phyloP scores from a whole-genome alignment of 148 eudicot species.

The Arctostaphylos glauca region DNA sequence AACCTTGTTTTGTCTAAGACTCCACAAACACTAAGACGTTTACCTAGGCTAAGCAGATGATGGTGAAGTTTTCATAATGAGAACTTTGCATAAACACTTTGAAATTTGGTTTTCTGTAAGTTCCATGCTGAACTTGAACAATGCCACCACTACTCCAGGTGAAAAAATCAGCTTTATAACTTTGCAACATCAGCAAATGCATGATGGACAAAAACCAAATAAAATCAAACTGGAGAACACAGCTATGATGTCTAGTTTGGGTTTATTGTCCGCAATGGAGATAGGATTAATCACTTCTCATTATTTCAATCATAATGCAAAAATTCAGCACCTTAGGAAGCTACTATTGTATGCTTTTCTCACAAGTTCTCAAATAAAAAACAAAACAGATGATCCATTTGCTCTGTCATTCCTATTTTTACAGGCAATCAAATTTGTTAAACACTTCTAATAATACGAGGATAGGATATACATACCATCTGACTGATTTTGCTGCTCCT shows the following conservation, averaged over 20 bases:
- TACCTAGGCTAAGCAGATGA: not conserved
- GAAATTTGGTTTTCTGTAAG: not conserved
- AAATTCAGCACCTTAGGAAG: not conserved
- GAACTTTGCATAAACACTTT: not conserved
- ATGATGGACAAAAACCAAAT: not conserved
- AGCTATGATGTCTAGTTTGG: not conserved
- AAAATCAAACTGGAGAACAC: not conserved
- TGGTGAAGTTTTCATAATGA: not conserved
- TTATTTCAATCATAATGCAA: not conserved
- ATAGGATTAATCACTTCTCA: not conserved
- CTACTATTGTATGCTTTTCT: not conserved
- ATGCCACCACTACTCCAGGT: not conserved
- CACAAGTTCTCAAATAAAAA: not conserved
- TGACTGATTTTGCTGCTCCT: constrained; percentile 35
- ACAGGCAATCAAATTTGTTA: not conserved
- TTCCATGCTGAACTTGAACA: not conserved
- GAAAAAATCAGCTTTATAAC: not conserved
- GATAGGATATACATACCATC: constrained; percentile 24
- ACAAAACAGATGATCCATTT: not conserved
- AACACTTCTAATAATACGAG: not conserved
- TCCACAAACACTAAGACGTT: not conserved
- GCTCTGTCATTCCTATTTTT: not conserved
- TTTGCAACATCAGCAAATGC: not conserved
- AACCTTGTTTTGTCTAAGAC: not conserved
- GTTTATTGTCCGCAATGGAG: not conserved